Percentiles rank a stretch among this genome's conserved stretches.
phyloP scores from a whole-genome alignment of 176 grass and related monocot species.

The Aegilops longissima region DNA sequence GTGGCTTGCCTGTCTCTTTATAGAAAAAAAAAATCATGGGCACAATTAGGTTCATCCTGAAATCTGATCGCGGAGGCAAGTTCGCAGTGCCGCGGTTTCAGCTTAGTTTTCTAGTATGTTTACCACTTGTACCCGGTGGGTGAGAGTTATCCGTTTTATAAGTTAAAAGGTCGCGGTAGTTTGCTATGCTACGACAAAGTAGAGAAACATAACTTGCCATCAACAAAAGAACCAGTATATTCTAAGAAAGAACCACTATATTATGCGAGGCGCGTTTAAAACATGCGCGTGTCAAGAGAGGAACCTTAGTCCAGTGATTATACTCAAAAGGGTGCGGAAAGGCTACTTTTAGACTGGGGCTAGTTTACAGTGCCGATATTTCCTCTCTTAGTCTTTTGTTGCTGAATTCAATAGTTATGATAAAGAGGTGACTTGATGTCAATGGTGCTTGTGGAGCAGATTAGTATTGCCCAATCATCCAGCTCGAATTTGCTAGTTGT shows the following conservation, averaged over 20 bases:
- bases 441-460: conserved; percentile 17
- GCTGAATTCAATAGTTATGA: conserved; percentile 18
- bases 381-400: conserved; percentile 22
- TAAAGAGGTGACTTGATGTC: conserved; percentile 25
- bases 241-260: not conserved
- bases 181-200: conserved; percentile 13
- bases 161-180: not conserved
- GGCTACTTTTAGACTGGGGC: not conserved
- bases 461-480: conserved; percentile 44
- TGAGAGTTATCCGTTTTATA: not conserved
- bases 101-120: conserved; percentile 1
- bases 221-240: not conserved
- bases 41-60: conserved; percentile 1
- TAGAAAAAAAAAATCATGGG: not conserved
- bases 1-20: not conserved
- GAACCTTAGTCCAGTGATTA: conserved; percentile 1
- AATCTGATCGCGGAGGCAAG: not conserved
- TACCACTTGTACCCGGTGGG: not conserved
- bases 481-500: conserved; percentile 8
- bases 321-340: not conserved
- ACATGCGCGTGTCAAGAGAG: not conserved
- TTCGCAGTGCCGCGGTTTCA: not conserved
- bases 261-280: conserved; percentile 13
- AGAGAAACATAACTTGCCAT: conserved; percentile 20
- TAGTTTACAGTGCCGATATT: not conserved